Conservation (phyloP, 306 rosid genomes). For the Glycine tomentella region DNA sequence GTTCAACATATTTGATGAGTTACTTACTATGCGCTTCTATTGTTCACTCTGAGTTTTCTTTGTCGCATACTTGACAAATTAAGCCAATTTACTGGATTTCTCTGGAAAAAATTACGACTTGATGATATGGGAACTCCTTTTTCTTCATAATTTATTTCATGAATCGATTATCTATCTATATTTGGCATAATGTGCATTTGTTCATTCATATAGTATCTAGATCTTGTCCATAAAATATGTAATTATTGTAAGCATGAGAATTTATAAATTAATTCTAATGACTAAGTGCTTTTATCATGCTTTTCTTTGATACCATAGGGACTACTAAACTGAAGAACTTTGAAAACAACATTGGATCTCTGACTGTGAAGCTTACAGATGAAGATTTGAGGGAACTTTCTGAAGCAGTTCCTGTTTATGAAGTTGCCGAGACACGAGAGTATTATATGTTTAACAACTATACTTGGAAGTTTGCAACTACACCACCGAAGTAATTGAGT, state of each 20-base stretch:
- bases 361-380: constrained; percentile 64
- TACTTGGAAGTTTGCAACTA: constrained; percentile 63
- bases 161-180: constrained; percentile 1
- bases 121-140: neutral
- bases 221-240: constrained; percentile 7
- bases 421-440: constrained; percentile 61
- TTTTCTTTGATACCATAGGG: constrained; percentile 52
- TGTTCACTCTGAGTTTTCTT: neutral
- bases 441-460: constrained; percentile 39
- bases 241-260: constrained; percentile 6
- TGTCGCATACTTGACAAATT: constrained; percentile 17
- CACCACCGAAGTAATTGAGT: constrained; percentile 55
- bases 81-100: neutral
- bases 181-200: neutral
- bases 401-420: constrained; percentile 65
- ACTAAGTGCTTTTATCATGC: constrained; percentile 21
- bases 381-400: constrained; percentile 64
- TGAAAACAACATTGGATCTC: constrained; percentile 65
- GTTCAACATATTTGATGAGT: constrained; percentile 6
- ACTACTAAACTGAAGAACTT: constrained; percentile 71
- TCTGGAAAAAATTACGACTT: neutral
- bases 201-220: neutral
- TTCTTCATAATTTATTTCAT: neutral
- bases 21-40: too few relatives aligned
- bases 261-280: neutral